Base-by-base conservation (phyloP, 2,329 filamentous ascomycete species). In the Shiraia bambusicola region DNA sequence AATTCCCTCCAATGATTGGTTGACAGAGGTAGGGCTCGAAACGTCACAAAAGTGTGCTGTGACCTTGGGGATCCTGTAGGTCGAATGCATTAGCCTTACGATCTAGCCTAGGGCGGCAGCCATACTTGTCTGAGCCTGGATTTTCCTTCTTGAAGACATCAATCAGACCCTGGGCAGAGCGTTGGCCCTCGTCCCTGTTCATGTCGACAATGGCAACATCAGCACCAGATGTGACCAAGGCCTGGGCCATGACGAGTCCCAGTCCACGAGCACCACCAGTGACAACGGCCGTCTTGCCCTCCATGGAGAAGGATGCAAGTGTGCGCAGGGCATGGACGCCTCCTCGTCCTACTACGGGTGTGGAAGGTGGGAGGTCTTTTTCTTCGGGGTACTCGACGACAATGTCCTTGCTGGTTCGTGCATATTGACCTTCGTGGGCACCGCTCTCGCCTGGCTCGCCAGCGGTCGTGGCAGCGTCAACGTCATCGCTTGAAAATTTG, bases 1-100 rank as follows among this genome's bases (percentile, higher is more conserved):
- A 53, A 92, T 79, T 47, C 89, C 85, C 27, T 76, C 74, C 54
- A 96, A 78, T 56, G 86, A 86, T 24, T 75, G 70, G 43, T 87
- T 83, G 49, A 96, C 91, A 6, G 88, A 92, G 34, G 83, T 80
- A 15, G 85, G 85, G 58, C 87, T 82, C 17, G 88, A 84, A 37
- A 96, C 92, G 66, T 96, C 90, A 62, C 86, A 86, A 65, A 87
- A 91, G 72, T 97, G 92, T 2, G 90, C 88, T 2, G 92, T 95
- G 42, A 96, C 86, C 52, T 82, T 88, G 46, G 92, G 92, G 24
- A 86, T 69, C 34, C 84, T 87, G 45, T 17, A 17, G 15, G 11
- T 28, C 22, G 14, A 15, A 17, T 50, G 15, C 48, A 44, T 15
- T 27, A 17, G 17, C n/a, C 36, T 16, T 2, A n/a, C 11, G 4